Percentiles rank a stretch among this genome's conserved stretches.
phyloP scores from a whole-genome alignment of 805 yeast genomes.

The Wickerhamomyces xylosicus region DNA sequence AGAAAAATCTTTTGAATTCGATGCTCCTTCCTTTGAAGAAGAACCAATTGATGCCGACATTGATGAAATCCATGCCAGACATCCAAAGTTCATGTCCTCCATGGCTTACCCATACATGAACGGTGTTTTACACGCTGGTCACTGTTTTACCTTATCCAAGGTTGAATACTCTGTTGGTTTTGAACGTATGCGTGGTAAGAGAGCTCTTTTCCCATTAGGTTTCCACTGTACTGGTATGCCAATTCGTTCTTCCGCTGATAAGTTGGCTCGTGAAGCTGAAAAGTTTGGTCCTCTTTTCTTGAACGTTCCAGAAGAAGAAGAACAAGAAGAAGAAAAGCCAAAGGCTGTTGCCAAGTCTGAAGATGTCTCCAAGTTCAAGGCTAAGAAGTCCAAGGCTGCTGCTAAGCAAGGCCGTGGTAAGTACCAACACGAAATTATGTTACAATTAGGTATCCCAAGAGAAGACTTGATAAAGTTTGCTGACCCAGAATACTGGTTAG shows the following conservation, averaged over 20 bases:
- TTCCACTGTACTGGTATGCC: conserved; percentile 99
- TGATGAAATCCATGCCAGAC: conserved; percentile 64
- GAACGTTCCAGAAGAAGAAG: conserved; percentile 55
- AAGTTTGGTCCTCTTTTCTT: conserved; percentile 75
- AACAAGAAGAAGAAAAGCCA: conserved; percentile 26
- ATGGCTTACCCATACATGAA: conserved; percentile 99
- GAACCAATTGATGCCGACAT: conserved; percentile 38
- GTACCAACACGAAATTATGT: conserved; percentile 93
- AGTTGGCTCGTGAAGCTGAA: conserved; percentile 86
- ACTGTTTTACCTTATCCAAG: conserved; percentile 88
- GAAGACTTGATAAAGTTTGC: conserved; percentile 84
- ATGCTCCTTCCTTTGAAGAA: conserved; percentile 77
- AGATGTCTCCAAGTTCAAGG: conserved; percentile 84
- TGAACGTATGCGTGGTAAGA: conserved; percentile 89
- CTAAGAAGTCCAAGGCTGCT: conserved; percentile 87
- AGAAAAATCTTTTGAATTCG: conserved; percentile 74
- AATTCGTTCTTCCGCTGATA: conserved; percentile 91
- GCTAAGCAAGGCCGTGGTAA: conserved; percentile 93
- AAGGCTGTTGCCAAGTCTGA: conserved; percentile 35
- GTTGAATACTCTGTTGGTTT: conserved; percentile 88
- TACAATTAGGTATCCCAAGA: conserved; percentile 79
- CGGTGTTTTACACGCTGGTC: conserved; percentile 97
- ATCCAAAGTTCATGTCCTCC: conserved; percentile 83
- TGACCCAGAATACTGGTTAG: conserved; percentile 85
- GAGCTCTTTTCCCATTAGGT: conserved; percentile 90